Evolutionary conservation across 179 eudicot species (phyloP).

Genomic region (Patellifolia procumbens): DNA sequence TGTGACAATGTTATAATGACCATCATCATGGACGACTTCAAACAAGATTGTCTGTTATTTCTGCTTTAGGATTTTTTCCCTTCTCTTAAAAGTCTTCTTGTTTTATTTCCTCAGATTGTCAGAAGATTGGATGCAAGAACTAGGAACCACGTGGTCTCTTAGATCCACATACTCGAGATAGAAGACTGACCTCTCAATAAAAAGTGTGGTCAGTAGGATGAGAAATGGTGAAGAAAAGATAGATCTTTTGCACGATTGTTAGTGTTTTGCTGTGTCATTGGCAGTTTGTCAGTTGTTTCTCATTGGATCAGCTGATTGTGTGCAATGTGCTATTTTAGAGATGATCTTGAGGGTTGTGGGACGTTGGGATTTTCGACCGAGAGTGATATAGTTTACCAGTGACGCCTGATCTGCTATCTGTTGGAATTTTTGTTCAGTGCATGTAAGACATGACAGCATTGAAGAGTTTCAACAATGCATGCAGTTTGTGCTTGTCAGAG

Average conservation of each 20-base stretch:
- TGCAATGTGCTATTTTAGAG: neutral
- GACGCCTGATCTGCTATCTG: neutral
- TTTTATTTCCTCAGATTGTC: neutral
- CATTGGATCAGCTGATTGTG: too few species aligned
- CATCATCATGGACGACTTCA: neutral
- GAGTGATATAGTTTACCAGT: too few species aligned
- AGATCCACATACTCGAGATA: neutral
- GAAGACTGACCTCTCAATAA: neutral
- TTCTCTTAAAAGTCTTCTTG: neutral
- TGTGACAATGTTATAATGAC: neutral
- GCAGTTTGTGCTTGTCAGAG: conserved; percentile 3
- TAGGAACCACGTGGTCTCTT: neutral
- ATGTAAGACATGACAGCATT: neutral
- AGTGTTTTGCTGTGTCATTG: too few species aligned
- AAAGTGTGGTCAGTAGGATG: too few species aligned
- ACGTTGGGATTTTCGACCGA: too few species aligned
- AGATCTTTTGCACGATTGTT: too few species aligned
- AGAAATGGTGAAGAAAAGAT: too few species aligned
- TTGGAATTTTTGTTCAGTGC: neutral
- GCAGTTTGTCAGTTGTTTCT: too few species aligned
- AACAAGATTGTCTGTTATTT: neutral
- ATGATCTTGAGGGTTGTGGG: neutral
- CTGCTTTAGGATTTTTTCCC: neutral
- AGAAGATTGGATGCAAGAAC: conserved; percentile 1
- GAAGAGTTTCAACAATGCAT: neutral